Evolutionary conservation across 371 early-diverging fungal genomes (phyloP), one percentile per base, ranked within the genome.

Genomic region (Apophysomyces trapeziformis): DNA sequence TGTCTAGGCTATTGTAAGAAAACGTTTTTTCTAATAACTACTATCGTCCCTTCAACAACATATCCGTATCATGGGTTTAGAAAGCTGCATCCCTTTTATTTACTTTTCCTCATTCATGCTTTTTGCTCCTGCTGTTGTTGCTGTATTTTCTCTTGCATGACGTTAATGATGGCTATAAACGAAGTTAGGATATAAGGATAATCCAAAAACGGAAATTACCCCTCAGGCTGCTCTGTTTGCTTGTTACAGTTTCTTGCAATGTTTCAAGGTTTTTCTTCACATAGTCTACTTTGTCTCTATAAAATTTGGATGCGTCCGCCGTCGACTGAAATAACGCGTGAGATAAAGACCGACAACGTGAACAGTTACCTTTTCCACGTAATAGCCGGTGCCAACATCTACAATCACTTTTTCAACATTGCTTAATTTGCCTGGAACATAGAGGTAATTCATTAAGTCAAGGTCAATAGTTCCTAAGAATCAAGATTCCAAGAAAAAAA

Each of bases 341-440:
- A 58, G 50, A 50, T 9, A 8, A n/a, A 37, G 38, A 26, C 44
- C 57, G 57, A 37, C 32, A 13, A 68, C 60, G 58, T 63, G 37
- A 32, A n/a, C 43, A 13, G 60, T 65, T 71, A 91, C 93, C 91
- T 97, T 97, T 77, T 96, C 96, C 18, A 95, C 89, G 68, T 89
- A 95, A 75, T 98, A 98, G 35, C 98, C 98, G 8, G 98, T 96
- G 56, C 97, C 98, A 57, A 97, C 90, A 79, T 98, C 98, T 0
- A 98, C 94, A 70, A 96, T 90, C 3, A 97, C 96, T 61, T 89
- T 94, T 59, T 90, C 88, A 12, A 89, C 85, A 68, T 94, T 82
- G 32, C 87, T 81, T 44, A 97, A 77, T 74, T 92, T 88, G 57
- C 95, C 98, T 60, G 95, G 94, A 13, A 98, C 95, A 82, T 97